Evolutionary conservation across 176 grass and related monocot species (phyloP).

Genomic region (Juncus inflexus): DNA sequence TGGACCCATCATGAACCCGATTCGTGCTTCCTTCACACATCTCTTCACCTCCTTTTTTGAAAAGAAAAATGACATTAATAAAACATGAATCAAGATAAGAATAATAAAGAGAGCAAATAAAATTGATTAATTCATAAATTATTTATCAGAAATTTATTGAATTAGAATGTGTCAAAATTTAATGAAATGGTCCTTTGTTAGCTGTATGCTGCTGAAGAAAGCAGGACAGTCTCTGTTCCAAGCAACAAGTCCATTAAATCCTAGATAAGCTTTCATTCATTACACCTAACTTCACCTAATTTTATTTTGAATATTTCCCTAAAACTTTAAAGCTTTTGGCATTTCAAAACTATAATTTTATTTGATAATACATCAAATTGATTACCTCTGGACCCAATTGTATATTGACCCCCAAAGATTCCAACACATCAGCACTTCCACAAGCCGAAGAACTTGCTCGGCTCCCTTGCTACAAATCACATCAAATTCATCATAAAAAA

Average conservation of each 20-base stretch:
- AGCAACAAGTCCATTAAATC: too few species aligned
- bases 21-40: conserved; percentile 73
- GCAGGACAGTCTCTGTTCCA: too few species aligned
- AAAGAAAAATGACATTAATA: conserved; percentile 15
- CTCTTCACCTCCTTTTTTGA: conserved; percentile 61
- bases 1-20: conserved; percentile 93
- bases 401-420: conserved; percentile 73
- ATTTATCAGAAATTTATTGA: too few species aligned
- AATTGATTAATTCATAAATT: not conserved
- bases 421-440: conserved; percentile 81
- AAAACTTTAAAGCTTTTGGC: too few species aligned
- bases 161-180: too few species aligned
- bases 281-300: too few species aligned
- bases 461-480: conserved; percentile 75
- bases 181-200: not conserved
- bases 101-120: conserved; percentile 7
- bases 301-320: too few species aligned
- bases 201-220: too few species aligned
- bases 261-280: too few species aligned
- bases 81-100: not conserved
- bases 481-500: not conserved
- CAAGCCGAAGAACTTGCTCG: conserved; percentile 84
- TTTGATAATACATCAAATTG: too few species aligned
- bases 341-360: too few species aligned
- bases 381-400: conserved; percentile 83